A percentile compares a stretch with the other conserved stretches of the same genome.
Conservation (phyloP, 2,329 filamentous ascomycete genomes). For the Lasiodiplodia gonubiensis region DNA sequence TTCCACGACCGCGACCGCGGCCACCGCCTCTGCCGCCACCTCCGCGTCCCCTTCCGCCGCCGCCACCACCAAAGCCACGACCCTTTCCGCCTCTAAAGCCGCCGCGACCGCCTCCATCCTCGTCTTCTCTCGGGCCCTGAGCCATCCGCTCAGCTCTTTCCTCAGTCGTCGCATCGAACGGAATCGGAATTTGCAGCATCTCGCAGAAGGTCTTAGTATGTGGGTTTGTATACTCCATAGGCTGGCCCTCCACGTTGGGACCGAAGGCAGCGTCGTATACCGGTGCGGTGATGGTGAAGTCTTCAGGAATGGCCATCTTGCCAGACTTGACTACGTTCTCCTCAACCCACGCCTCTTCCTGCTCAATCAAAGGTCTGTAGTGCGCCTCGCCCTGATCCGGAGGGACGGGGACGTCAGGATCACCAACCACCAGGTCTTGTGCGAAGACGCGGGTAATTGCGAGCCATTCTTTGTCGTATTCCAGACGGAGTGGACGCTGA, state of each 20-base stretch:
- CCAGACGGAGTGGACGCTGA: conserved; percentile 62
- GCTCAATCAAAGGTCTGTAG: conserved; percentile 71
- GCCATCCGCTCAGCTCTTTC: conserved; percentile 65
- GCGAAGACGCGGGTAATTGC: conserved; percentile 88
- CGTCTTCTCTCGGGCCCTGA: conserved; percentile 47
- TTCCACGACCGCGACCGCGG: neutral
- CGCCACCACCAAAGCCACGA: conserved; percentile 33
- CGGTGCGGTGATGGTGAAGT: conserved; percentile 79
- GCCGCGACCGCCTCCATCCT: conserved; percentile 33
- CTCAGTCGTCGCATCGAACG: conserved; percentile 74
- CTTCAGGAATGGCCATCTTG: conserved; percentile 73
- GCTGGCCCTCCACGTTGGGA: conserved; percentile 66
- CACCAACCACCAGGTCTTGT: conserved; percentile 58
- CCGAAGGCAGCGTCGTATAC: conserved; percentile 65
- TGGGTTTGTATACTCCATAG: conserved; percentile 82
- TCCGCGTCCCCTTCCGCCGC: neutral
- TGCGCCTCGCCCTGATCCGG: conserved; percentile 69
- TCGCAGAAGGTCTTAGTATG: conserved; percentile 85
- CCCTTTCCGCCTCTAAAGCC: conserved; percentile 38
- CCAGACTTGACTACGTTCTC: conserved; percentile 69
- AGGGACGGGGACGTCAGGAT: conserved; percentile 59
- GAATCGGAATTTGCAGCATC: conserved; percentile 76
- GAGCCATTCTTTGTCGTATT: conserved; percentile 94
- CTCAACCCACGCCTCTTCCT: conserved; percentile 79
- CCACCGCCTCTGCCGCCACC: neutral